phyloP scores from a whole-genome alignment of 2,329 filamentous ascomycete genomes.

The Paramyrothecium roridum region DNA sequence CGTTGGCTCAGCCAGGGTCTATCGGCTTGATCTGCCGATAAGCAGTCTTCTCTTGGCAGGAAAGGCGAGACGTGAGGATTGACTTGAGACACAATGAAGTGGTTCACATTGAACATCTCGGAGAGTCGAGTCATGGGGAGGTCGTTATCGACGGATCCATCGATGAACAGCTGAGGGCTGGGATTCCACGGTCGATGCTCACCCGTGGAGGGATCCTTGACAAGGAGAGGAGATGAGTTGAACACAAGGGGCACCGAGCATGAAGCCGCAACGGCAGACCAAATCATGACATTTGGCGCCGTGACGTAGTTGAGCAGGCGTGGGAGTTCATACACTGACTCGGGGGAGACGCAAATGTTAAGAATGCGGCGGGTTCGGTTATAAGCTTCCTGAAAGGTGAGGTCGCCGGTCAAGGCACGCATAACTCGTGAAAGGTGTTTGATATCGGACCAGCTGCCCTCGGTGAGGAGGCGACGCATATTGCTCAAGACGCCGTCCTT shows the following conservation, averaged over 20 bases:
- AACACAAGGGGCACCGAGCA: constrained; percentile 91
- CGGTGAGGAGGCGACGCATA: constrained; percentile 70
- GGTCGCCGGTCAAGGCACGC: constrained; percentile 75
- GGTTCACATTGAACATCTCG: constrained; percentile 97
- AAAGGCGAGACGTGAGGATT: constrained; percentile 94
- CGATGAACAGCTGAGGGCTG: constrained; percentile 81
- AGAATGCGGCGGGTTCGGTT: constrained; percentile 89
- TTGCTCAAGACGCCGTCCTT: constrained; percentile 65
- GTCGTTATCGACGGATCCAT: constrained; percentile 93
- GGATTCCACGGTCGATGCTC: constrained; percentile 81
- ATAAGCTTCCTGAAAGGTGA: constrained; percentile 94
- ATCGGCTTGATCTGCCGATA: constrained; percentile 31
- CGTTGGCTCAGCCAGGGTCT: background rate
- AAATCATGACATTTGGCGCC: constrained; percentile 90
- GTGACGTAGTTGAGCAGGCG: constrained; percentile 89
- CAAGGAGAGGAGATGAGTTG: constrained; percentile 71
- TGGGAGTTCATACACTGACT: constrained; percentile 82
- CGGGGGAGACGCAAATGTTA: constrained; percentile 90
- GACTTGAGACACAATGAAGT: constrained; percentile 96
- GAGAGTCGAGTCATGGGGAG: constrained; percentile 85
- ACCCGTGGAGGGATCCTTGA: constrained; percentile 81
- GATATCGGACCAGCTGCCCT: constrained; percentile 83
- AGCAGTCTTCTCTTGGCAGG: constrained; percentile 68
- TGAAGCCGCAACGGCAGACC: constrained; percentile 94
- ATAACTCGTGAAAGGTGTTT: constrained; percentile 78